Evolutionary conservation across 2,329 filamentous ascomycete genomes (phyloP).

Genomic region (Rhynchosporium secalis): DNA sequence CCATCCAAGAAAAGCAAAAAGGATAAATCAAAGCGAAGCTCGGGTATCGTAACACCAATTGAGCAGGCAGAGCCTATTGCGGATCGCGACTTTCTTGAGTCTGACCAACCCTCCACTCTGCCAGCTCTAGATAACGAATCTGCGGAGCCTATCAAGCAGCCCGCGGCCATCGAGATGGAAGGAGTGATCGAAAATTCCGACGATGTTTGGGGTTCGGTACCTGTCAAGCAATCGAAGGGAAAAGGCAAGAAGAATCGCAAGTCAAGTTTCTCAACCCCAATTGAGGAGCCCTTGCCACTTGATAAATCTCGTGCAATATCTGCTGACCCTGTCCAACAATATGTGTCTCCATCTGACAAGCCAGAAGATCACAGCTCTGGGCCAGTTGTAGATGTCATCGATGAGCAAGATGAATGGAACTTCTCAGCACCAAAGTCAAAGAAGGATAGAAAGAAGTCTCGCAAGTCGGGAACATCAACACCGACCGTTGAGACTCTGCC

Average conservation of each 20-base stretch:
- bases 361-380: background rate
- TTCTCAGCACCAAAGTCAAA: conserved; percentile 25
- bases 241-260: conserved; percentile 8
- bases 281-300: conserved; percentile 7
- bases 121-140: background rate
- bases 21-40: conserved; percentile 9
- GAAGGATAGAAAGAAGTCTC: conserved; percentile 12
- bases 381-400: background rate
- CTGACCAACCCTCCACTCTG: background rate
- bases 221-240: conserved; percentile 8
- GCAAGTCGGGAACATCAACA: background rate
- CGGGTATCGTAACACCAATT: background rate
- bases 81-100: background rate
- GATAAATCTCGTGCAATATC: background rate
- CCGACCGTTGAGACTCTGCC: background rate
- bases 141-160: background rate
- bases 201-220: conserved; percentile 17
- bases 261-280: conserved; percentile 9
- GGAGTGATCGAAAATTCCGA: background rate
- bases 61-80: background rate
- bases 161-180: background rate
- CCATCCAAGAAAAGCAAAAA: conserved; percentile 12
- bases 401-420: conserved; percentile 17
- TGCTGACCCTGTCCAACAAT: background rate
- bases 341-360: background rate